Base-by-base conservation (phyloP, 495 filamentous ascomycete species). In the Astrocystis sublimbata region DNA sequence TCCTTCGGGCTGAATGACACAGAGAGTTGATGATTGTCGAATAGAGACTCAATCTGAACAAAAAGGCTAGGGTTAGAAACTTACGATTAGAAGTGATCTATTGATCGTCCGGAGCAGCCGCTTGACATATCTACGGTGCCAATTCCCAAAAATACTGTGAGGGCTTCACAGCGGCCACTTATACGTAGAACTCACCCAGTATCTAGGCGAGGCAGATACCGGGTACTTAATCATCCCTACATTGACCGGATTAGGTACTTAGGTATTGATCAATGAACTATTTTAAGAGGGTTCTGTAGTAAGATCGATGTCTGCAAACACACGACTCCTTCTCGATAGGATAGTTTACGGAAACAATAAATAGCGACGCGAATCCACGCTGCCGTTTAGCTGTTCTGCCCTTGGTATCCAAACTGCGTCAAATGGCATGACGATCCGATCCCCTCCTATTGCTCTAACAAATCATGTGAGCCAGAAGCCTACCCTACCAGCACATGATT, bases 51-150 rank as follows among this genome's bases (percentile, higher is more conserved):
- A n/a, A n/a, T n/a, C n/a, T n/a, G n/a, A n/a, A n/a, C n/a, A n/a
- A n/a, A n/a, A n/a, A n/a, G n/a, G n/a, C n/a, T n/a, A n/a, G n/a
- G n/a, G n/a, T n/a, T n/a, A n/a, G n/a, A n/a, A n/a, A n/a, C n/a
- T n/a, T n/a, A 7, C 43, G 4, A 47, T 24, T 26, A 8, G 7
- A 13, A 17, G 24, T 24, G n/a, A n/a, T n/a, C n/a, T n/a, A 42
- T 38, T 38, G 31, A 56, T 42, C 30, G 52, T 56, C 52, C 52
- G 52, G 52, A 56, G 52, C 12, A 42, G 52, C 52, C 52, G 52
- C 36, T 56, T 4, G 21, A 41, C 12, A 49, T 6, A 8, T 7
- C 13, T 30, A 49, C 26, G 30, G 46, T 49, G 17, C 30, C n/a
- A n/a, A n/a, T n/a, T n/a, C n/a, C n/a, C n/a, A n/a, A n/a, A n/a